Conservation (phyloP, 208 protist species). For the Leishmania mexicana region DNA sequence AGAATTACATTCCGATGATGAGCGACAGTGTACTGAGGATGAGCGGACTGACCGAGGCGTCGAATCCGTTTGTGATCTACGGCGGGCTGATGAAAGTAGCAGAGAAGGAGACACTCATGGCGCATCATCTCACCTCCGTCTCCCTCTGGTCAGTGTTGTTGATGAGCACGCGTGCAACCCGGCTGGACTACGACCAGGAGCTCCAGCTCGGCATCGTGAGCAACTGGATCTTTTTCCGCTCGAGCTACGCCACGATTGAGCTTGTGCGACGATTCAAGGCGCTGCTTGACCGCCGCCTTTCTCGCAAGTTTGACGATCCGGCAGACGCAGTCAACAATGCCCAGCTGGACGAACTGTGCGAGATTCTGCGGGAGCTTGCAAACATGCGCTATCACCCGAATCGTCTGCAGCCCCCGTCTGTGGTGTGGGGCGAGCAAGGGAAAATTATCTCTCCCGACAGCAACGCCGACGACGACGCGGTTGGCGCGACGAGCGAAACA, state of each 20-base stretch:
- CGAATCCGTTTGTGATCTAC: constrained; percentile 79
- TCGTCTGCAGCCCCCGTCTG: constrained; percentile 12
- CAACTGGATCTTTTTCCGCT: constrained; percentile 81
- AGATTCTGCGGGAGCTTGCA: constrained; percentile 65
- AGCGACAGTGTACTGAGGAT: constrained; percentile 54
- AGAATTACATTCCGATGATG: constrained; percentile 36
- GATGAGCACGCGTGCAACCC: constrained; percentile 49
- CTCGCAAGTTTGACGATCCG: constrained; percentile 61
- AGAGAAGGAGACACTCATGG: constrained; percentile 36
- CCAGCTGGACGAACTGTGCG: constrained; percentile 56
- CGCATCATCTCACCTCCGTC: constrained; percentile 51
- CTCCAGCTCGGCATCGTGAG: constrained; percentile 65
- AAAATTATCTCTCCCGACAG: constrained; percentile 42
- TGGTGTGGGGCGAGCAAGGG: constrained; percentile 64
- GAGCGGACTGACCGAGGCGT: constrained; percentile 18
- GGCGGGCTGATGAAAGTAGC: constrained; percentile 42
- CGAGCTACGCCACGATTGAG: constrained; percentile 50
- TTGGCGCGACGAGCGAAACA: neutral
- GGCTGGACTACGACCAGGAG: constrained; percentile 55
- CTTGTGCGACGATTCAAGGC: constrained; percentile 63
- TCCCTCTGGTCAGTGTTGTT: constrained; percentile 80
- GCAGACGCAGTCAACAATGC: constrained; percentile 61
- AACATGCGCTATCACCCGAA: constrained; percentile 54
- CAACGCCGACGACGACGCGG: constrained; percentile 7
- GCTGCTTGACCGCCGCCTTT: constrained; percentile 54